Evolutionary conservation across 805 yeast species (phyloP).

Genomic region (Zygoascus bituminiphila): DNA sequence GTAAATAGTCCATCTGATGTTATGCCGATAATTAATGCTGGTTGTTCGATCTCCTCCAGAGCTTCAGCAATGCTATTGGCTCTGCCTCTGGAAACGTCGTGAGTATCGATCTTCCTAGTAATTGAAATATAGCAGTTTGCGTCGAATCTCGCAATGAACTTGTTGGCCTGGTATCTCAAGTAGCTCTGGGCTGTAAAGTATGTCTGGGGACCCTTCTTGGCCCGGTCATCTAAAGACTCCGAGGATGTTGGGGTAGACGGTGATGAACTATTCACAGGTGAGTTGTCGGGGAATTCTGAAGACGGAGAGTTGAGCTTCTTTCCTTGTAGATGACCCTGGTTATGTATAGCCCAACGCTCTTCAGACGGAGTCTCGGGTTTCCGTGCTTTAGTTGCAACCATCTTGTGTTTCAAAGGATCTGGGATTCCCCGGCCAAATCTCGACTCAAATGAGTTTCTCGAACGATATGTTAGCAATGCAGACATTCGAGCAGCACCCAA

Average conservation of each 20-base stretch:
- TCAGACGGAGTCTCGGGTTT: conserved; percentile 41
- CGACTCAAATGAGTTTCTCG: conserved; percentile 83
- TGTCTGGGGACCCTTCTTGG: conserved; percentile 32
- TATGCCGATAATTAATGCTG: conserved; percentile 81
- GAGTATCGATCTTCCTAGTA: conserved; percentile 89
- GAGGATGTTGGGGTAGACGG: too few species aligned
- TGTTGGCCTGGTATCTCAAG: conserved; percentile 86
- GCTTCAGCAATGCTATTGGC: conserved; percentile 42
- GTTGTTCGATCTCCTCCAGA: conserved; percentile 54
- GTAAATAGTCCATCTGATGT: conserved; percentile 91
- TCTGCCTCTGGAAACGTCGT: conserved; percentile 81
- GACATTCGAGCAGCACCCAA: conserved; percentile 97
- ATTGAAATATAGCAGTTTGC: conserved; percentile 95
- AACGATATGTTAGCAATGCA: conserved; percentile 85
- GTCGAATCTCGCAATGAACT: conserved; percentile 83
- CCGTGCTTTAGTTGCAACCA: conserved; percentile 23
- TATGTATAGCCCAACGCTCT: conserved; percentile 77
- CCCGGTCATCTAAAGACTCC: background rate
- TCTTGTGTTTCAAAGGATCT: conserved; percentile 35
- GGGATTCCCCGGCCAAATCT: conserved; percentile 84
- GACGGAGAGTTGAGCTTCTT: conserved; percentile 14
- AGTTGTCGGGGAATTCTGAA: conserved; percentile 2
- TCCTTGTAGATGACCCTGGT: conserved; percentile 59
- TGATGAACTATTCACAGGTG: conserved; percentile 1
- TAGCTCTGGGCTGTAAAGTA: conserved; percentile 94